Conservation (phyloP, 2,329 filamentous ascomycete genomes). For the Phyllosticta citriasiana region DNA sequence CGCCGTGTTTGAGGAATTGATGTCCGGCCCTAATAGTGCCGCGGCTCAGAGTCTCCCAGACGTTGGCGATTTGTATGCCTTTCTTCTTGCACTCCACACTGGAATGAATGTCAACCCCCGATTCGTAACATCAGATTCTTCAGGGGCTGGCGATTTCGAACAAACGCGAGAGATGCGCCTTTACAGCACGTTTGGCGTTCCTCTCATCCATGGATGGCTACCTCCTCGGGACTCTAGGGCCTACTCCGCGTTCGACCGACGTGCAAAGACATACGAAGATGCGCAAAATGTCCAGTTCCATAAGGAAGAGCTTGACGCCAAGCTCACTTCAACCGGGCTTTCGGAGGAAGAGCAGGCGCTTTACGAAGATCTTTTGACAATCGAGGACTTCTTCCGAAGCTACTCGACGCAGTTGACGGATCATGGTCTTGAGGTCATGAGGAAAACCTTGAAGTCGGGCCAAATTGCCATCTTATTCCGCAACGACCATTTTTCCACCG, state of each 20-base stretch:
- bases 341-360: conserved; percentile 64
- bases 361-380: conserved; percentile 72
- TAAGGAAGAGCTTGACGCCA: conserved; percentile 79
- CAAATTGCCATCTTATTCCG: conserved; percentile 85
- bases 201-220: conserved; percentile 88
- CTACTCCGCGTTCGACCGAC: conserved; percentile 60
- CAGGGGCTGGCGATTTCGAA: conserved; percentile 66
- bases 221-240: conserved; percentile 57
- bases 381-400: conserved; percentile 69
- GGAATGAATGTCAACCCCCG: conserved; percentile 98
- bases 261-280: conserved; percentile 80
- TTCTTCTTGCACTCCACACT: conserved; percentile 80
- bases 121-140: conserved; percentile 44
- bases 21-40: conserved; percentile 60
- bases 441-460: conserved; percentile 60
- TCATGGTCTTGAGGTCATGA: conserved; percentile 68
- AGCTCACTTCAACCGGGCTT: conserved; percentile 55
- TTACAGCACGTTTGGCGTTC: conserved; percentile 81
- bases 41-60: conserved; percentile 64
- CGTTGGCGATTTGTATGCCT: conserved; percentile 76
- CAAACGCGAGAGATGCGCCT: conserved; percentile 80
- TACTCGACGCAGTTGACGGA: conserved; percentile 82
- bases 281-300: conserved; percentile 80
- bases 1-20: conserved; percentile 86
- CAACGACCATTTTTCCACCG: conserved; percentile 92